Evolutionary conservation across 192 early-diverging fungal species (phyloP), one percentile per base, ranked within the genome.

Genomic region (Entophlyctis helioformis): DNA sequence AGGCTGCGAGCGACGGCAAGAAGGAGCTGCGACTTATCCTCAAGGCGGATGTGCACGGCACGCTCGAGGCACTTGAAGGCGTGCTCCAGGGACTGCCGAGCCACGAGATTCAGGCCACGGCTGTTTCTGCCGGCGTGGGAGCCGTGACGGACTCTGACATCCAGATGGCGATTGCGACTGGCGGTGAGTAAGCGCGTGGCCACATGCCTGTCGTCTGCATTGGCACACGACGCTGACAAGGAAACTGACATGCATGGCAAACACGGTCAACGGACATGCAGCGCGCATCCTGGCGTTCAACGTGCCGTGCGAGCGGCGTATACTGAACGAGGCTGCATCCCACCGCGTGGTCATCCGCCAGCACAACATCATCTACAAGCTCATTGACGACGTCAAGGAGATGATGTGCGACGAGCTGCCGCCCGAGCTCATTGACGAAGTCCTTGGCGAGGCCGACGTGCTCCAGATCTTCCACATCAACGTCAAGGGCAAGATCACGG

Each of bases 361-460:
- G 18, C 84, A 83, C 56, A 77, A 81, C 11, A 73, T 98, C 44
- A 95, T 98, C 44, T 98, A 98, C 67, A 79, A 83, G 48, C 67
- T 98, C n/a, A 49, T 98, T 34, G 94, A 98, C 50, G 81, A 86
- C 42, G 65, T 95, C 28, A 90, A 94, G 63, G 67, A 79, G 34
- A 52, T 72, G 36, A 60, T 98, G 59, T 60, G 70, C 7, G 74
- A 78, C 21, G 66, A 83, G 23, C 67, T 98, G 24, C 84, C 88
- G 43, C 87, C 89, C 10, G 72, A 86, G 27, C 57, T 80, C 22
- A 63, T 81, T 36, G 81, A 74, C 15, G 82, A 85, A 40, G 74
- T 89, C n/a, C 67, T 71, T 24, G 91, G 91, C 23, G 91, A 98
- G 51, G 94, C 94, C 8, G 79, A 77, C 4, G 67, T 95, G 25